These are phyloP conservation scores for Corylus avellana DNA, from an alignment of 306 rosid species.

Conservation along the genomic window DNA sequence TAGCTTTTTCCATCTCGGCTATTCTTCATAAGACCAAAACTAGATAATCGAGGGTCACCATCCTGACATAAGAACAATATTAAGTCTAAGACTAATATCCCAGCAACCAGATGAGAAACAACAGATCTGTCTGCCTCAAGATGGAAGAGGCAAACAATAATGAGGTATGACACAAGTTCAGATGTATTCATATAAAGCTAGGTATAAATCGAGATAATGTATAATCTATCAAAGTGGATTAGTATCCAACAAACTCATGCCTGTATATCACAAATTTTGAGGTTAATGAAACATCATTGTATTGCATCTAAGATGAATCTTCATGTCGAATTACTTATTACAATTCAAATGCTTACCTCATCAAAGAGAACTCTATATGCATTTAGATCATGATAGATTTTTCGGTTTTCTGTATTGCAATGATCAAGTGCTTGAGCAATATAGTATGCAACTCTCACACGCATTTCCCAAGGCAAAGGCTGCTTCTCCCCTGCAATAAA, in stretches of 20 bases:
- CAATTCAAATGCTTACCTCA: slow-evolving; percentile 54
- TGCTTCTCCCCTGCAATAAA: slow-evolving; percentile 78
- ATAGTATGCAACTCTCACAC: slow-evolving; percentile 80
- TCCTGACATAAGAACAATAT: slow-evolving; percentile 53
- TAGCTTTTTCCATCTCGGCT: slow-evolving; percentile 98
- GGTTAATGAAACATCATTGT: neutral
- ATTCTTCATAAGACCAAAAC: slow-evolving; percentile 94
- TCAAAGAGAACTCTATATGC: slow-evolving; percentile 87
- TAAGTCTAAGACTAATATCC: neutral
- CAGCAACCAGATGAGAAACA: neutral
- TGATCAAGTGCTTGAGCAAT: slow-evolving; percentile 88
- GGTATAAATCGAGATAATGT: neutral
- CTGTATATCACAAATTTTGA: neutral
- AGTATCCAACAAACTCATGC: neutral
- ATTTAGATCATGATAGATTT: slow-evolving; percentile 86
- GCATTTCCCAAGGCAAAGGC: slow-evolving; percentile 97
- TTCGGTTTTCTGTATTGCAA: slow-evolving; percentile 74
- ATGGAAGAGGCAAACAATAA: neutral
- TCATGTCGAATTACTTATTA: neutral
- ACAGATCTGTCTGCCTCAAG: neutral
- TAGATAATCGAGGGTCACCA: slow-evolving; percentile 92
- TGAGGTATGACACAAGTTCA: neutral
- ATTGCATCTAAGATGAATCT: neutral
- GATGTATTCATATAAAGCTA: neutral
- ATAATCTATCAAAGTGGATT: neutral